Base-by-base conservation (phyloP, 2,329 filamentous ascomycete genomes). In the Aspergillus spinulosporus region DNA sequence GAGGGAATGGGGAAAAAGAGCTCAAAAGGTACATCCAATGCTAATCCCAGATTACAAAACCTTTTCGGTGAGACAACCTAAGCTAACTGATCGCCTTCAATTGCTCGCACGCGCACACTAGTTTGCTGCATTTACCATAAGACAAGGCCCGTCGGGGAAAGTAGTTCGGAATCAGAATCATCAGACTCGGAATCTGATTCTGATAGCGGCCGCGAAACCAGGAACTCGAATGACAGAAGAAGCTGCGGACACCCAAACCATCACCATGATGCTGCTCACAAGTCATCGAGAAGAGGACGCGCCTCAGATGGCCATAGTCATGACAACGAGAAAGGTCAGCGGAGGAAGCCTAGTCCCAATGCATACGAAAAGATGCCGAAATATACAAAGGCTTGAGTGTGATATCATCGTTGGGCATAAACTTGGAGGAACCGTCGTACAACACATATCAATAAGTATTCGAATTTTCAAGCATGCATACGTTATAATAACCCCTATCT, bases 91-190 rank as follows among this genome's bases (percentile, higher is more conserved):
- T 48, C 48, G 11, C 14, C 12, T 15, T 12, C 14, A 7, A 34
- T 34, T 34, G 31, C 14, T 14, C 28, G 43, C 8, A 11, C 43
- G 43, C 28, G 43, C 43, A 12, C 36, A 4, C 39, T 48, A 96
- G 94, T 97, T n/a, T 99, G 94, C 82, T 99, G 94, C 74, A 99
- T 99, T 74, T 99, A 97, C 77, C 93, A 97, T 77, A 89, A 89
- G 59, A 87, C 91, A 5, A 89, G 88, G 64, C 84, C 82, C 9
- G 86, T 91, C 3, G 91, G 89, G 71, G 93, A 97, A 72, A 94
- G 89, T 32, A 92, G 88, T 57, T 77, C 75, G n/a, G 76, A 79
- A 63, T 77, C 74, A 6, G 73, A 77, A 43, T 75, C 74, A 11
- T 72, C 73, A 11, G 82, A 80, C 21, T 86, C 85, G 12, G 81